Evolutionary conservation across 305 asterid genomes (phyloP), one percentile per base, ranked within the genome.

Genomic region (Nicotiana rustica): DNA sequence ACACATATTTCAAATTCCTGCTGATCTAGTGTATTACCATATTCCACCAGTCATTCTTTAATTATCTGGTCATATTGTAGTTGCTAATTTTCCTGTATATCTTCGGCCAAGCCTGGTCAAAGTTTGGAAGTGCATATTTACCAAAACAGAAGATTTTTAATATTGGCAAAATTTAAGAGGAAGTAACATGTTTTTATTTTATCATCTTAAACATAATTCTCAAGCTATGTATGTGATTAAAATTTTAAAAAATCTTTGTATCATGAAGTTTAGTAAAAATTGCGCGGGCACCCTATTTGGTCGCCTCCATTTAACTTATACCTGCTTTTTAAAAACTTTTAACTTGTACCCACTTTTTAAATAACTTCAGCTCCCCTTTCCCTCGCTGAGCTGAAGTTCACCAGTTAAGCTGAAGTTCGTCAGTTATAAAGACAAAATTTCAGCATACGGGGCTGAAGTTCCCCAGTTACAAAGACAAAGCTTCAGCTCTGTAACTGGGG

Each of bases 21-120:
- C 76, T 68, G 55, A 15, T 35, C 25, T 7, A 17, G 17, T 67
- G 75, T 35, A 35, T 67, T 67, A 17, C 75, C 75, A 67, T 68
- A 68, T 68, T 68, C 55, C 76, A 68, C 36, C 52, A 68, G 5
- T 67, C n/a, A 67, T 67, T 36, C 8, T 68, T 47, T 61, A 61
- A 61, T 18, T 61, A 61, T 61, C 14, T 61, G 10, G 29, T 19
- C 35, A 67, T 68, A 36, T 12, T 68, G 18, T 6, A 35, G 76
- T 8, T 18, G 47, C 76, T 67, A 35, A 9, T 31, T 18, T 66
- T 66, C 47, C 71, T 14, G 12, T 66, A 66, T 66, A 31, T 66
- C 15, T 66, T 31, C 6, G 18, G 13, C 5, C 31, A 60, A n/a
- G 29, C 66, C n/a, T 17, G 31, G 65, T 59, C 19, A n/a, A 65